Percentiles rank a stretch among this genome's conserved stretches.
These are phyloP conservation scores for Marasmius tenuissimus DNA, from an alignment of 1,284 basidiomycete species.

Conservation along the genomic window DNA sequence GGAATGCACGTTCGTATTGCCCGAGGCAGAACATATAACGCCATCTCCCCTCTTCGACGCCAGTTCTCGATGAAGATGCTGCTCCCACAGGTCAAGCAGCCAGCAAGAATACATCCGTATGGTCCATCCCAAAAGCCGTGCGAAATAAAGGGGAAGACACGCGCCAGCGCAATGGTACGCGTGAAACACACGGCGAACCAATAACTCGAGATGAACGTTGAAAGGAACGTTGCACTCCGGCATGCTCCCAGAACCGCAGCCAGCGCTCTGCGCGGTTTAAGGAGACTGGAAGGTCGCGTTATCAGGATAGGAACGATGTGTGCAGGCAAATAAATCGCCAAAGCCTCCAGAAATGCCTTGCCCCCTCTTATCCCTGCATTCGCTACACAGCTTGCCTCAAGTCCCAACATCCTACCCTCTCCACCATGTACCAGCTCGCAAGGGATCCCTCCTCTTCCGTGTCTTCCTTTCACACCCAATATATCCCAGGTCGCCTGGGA, in stretches of 20 bases:
- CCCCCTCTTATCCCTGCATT: conserved; percentile 54
- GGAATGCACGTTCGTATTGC: conserved; percentile 64
- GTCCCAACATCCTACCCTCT: conserved; percentile 43
- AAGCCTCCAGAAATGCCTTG: conserved; percentile 59
- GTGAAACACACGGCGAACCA: conserved; percentile 69
- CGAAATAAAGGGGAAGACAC: conserved; percentile 60
- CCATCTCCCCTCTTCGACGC: conserved; percentile 70
- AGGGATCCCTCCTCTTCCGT: conserved; percentile 64
- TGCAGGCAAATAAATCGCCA: conserved; percentile 70
- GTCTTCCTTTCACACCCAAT: conserved; percentile 50
- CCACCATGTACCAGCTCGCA: conserved; percentile 70
- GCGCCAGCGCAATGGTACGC: conserved; percentile 62
- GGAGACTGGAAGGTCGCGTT: conserved; percentile 52
- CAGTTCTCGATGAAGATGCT: conserved; percentile 78
- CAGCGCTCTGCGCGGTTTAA: conserved; percentile 41
- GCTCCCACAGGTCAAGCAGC: conserved; percentile 69
- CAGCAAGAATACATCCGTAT: conserved; percentile 61
- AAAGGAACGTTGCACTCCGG: conserved; percentile 70
- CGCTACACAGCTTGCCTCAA: conserved; percentile 55
- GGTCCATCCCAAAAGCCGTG: conserved; percentile 80
- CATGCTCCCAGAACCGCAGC: conserved; percentile 46
- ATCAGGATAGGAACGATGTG: conserved; percentile 67
- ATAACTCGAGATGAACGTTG: conserved; percentile 67
- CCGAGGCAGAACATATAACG: conserved; percentile 72
- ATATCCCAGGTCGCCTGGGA: conserved; percentile 54